A percentile compares a stretch with the other conserved stretches of the same genome.
phyloP scores from a whole-genome alignment of 441 rosid genomes.

The Cnidoscolus chayamansa region DNA sequence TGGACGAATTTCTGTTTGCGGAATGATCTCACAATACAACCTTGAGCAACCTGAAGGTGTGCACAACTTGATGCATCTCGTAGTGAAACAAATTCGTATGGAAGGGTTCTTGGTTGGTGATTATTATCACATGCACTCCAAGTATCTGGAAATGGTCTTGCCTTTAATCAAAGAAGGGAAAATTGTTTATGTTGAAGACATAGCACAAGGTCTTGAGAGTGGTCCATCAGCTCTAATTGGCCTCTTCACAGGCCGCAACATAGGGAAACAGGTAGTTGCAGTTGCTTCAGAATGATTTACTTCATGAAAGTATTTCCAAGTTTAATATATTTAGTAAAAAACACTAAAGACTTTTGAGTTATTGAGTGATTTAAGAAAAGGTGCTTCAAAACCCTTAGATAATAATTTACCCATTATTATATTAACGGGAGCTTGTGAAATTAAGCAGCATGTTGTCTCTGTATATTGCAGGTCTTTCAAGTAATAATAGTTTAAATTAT shows the following conservation, averaged over 20 bases:
- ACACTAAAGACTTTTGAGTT: too few species aligned
- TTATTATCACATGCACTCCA: constrained; percentile 21
- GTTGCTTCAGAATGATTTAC: constrained; percentile 25
- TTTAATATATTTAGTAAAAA: too few species aligned
- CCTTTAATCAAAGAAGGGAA: constrained; percentile 35
- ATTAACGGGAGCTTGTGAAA: too few species aligned
- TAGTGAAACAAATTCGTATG: constrained; percentile 25
- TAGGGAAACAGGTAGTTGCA: constrained; percentile 35
- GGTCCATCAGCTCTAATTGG: constrained; percentile 36
- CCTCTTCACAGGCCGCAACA: constrained; percentile 31
- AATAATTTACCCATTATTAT: too few species aligned
- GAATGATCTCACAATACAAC: constrained; percentile 43
- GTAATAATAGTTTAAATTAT: too few species aligned
- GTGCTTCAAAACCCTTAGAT: too few species aligned
- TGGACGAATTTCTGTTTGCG: constrained; percentile 34
- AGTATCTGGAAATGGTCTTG: constrained; percentile 29
- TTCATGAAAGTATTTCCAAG: too few species aligned
- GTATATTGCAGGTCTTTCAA: too few species aligned
- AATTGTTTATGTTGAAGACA: constrained; percentile 35
- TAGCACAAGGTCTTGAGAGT: constrained; percentile 31
- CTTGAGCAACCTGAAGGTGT: constrained; percentile 31
- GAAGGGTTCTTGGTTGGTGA: constrained; percentile 27
- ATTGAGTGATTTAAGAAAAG: too few species aligned
- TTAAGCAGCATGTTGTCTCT: too few species aligned
- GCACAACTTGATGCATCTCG: constrained; percentile 24